Percentiles rank a stretch among this genome's conserved stretches.
These are phyloP conservation scores for Botryotinia globosa DNA, from an alignment of 2,329 filamentous ascomycete genomes.

Conservation along the genomic window DNA sequence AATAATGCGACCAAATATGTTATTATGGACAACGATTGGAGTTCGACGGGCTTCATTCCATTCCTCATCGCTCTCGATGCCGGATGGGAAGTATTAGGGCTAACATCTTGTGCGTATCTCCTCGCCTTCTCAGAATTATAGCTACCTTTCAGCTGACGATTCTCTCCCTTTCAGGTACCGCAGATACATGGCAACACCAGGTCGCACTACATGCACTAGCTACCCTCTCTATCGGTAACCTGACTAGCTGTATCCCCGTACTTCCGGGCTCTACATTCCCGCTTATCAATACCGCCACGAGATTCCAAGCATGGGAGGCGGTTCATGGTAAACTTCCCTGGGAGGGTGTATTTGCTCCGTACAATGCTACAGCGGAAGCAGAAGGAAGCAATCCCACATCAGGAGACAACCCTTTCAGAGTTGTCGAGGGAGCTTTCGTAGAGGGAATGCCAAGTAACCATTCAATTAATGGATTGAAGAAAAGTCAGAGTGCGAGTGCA, in stretches of 20 bases:
- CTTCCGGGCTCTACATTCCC: slow-evolving; percentile 48
- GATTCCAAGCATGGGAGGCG: slow-evolving; percentile 46
- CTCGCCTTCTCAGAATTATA: not conserved
- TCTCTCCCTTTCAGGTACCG: slow-evolving; percentile 36
- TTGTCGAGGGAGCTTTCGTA: slow-evolving; percentile 43
- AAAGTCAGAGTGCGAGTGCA: slow-evolving; percentile 41
- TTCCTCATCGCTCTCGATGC: slow-evolving; percentile 46
- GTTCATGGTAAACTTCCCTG: slow-evolving; percentile 46
- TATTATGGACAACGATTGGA: slow-evolving; percentile 43
- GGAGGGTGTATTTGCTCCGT: slow-evolving; percentile 46
- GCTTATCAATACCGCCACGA: slow-evolving; percentile 45
- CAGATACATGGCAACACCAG: slow-evolving; percentile 47
- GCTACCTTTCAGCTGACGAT: not conserved
- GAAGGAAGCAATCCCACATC: slow-evolving; percentile 46
- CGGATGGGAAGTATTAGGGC: slow-evolving; percentile 45
- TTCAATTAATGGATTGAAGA: slow-evolving; percentile 33
- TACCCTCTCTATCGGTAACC: slow-evolving; percentile 46
- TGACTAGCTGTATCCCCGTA: slow-evolving; percentile 47
- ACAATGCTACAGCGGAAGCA: slow-evolving; percentile 45
- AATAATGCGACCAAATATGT: slow-evolving; percentile 13
- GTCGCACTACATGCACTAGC: slow-evolving; percentile 47
- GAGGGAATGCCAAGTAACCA: slow-evolving; percentile 49
- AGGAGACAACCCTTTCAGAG: slow-evolving; percentile 42
- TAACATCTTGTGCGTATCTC: slow-evolving; percentile 34
- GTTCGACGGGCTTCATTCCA: slow-evolving; percentile 43